Conservation (phyloP, 2,329 filamentous ascomycete species). For the Cordyceps cicadae region DNA sequence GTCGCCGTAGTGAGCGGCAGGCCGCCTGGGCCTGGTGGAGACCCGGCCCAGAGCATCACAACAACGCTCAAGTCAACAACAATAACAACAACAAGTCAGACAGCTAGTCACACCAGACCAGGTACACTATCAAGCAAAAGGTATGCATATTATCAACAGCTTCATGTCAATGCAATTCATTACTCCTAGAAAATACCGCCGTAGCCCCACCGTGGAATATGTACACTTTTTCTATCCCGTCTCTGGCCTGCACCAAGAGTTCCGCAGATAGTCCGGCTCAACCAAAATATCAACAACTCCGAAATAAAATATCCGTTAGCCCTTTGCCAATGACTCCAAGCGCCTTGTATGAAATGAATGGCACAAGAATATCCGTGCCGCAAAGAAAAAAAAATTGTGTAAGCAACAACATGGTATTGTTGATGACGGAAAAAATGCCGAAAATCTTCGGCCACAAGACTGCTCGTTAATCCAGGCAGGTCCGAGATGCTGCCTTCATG, state of each 20-base stretch:
- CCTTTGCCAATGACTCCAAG: constrained; percentile 33
- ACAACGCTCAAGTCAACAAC: neutral
- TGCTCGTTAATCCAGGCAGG: constrained; percentile 20
- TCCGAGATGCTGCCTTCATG: constrained; percentile 12
- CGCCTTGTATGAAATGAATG: constrained; percentile 32
- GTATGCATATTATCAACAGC: constrained; percentile 5
- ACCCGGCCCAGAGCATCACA: neutral
- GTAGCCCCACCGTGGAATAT: constrained; percentile 32
- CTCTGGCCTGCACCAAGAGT: neutral
- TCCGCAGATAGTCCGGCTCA: constrained; percentile 9
- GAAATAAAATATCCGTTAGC: constrained; percentile 27
- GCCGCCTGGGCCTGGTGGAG: neutral
- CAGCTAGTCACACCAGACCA: neutral
- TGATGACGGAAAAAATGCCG: constrained; percentile 18
- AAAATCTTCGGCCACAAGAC: constrained; percentile 20
- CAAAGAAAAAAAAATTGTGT: constrained; percentile 22
- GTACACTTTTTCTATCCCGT: constrained; percentile 29
- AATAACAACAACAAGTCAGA: neutral
- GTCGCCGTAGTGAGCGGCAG: neutral
- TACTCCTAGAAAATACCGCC: constrained; percentile 24
- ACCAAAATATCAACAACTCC: constrained; percentile 24
- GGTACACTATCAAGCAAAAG: neutral
- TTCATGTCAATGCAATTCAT: constrained; percentile 17
- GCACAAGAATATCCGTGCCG: constrained; percentile 23
- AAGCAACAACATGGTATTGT: constrained; percentile 24